Base-by-base conservation (phyloP, 2,329 filamentous ascomycete genomes). In the Thyridium curvatum region DNA sequence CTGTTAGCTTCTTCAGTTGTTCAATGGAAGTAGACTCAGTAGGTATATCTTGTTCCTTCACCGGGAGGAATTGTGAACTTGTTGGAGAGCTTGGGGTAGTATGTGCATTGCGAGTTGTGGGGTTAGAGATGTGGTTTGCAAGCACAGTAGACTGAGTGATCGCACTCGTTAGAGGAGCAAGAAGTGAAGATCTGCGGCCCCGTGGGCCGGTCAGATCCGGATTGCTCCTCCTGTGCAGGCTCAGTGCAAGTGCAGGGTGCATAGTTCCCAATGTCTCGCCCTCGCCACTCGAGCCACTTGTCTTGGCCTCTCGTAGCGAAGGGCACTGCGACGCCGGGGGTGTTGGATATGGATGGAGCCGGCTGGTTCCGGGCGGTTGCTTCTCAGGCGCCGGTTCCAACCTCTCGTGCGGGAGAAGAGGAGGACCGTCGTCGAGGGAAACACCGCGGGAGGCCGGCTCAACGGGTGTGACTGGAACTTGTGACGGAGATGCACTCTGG, bases 1-100 rank as follows among this genome's bases (percentile, higher is more conserved):
- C 75, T 79, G 89, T 96, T 88, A 96, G 90, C 86, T 83, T 84
- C 72, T 79, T 85, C 64, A 84, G 74, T 69, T 77, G 74, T 65
- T 77, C 72, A 71, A 78, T 69, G 59, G 80, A 79, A 61, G 76
- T 74, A 65, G 77, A 82, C 59, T 75, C 65, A 18, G 29, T 37
- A 17, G 43, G 32, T 39, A 30, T 34, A 29, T 29, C 36, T 32
- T 58, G 49, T 45, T 51, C 51, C 45, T 57, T 56, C 48, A 57
- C 57, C 46, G 63, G 53, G 48, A 57, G 52, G 53, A 58, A 48
- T 46, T 57, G 53, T 46, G 58, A 46, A 46, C 58, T 59, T 62
- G 69, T 66, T 62, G 73, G 67, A 66, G 74, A 64, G 62, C 60
- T 65, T 51, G 69, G 61, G 56, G 66, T 64, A 52, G 74, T 72